These are phyloP conservation scores for Taphrina betulina DNA, from an alignment of 1,139 yeast species.

Conservation along the genomic window DNA sequence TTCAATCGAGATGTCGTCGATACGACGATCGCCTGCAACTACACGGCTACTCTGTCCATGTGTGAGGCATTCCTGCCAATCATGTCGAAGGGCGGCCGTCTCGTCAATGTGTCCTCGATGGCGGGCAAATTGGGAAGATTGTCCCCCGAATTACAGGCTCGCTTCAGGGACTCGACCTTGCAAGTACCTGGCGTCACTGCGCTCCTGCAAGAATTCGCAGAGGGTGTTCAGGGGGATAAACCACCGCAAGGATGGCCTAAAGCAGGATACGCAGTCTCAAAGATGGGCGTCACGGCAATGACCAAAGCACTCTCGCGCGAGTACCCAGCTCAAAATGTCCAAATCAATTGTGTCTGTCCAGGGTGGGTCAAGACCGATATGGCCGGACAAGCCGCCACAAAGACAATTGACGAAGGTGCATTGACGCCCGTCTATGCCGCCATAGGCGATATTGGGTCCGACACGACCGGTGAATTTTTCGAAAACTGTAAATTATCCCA, in stretches of 20 bases:
- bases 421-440: conserved; percentile 6
- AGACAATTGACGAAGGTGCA: conserved; percentile 7
- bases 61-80: neutral
- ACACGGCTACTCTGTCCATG: neutral
- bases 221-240: neutral
- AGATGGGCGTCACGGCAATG: conserved; percentile 11
- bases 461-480: conserved; percentile 4
- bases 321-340: neutral
- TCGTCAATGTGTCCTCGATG: conserved; percentile 8
- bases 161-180: neutral
- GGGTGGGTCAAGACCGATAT: conserved; percentile 6
- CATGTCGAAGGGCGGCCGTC: neutral
- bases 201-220: conserved; percentile 1
- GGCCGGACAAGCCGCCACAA: neutral
- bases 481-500: neutral
- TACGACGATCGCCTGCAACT: conserved; percentile 1
- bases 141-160: neutral
- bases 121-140: neutral
- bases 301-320: conserved; percentile 4
- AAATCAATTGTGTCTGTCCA: conserved; percentile 1
- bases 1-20: conserved; percentile 3
- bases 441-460: neutral
- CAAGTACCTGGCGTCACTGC: neutral
- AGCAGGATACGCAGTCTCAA: conserved; percentile 4
- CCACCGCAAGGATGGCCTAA: conserved; percentile 13